Base-by-base conservation (phyloP, 331 rosid genomes). In the Pyracantha coccinea region DNA sequence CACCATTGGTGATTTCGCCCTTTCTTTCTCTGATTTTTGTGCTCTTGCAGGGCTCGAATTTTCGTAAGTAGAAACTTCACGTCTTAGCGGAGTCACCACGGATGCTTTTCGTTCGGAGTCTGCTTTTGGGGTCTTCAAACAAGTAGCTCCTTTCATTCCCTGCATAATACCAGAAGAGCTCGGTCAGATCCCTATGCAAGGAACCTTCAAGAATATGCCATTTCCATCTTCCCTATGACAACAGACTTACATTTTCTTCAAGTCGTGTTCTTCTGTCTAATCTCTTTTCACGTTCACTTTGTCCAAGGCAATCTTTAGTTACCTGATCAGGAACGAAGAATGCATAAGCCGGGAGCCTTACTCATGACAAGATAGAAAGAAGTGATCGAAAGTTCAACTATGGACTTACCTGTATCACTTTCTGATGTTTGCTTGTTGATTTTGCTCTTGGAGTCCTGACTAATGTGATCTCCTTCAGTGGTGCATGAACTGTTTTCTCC, bases 401-500 rank as follows among this genome's bases (percentile, higher is more conserved):
- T 4, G n/a, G 55, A 71, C 80, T 79, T 75, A 90, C 93, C 47
- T 77, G 78, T 71, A 27, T 71, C 66, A 55, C 65, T 35, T 60
- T 71, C 28, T 74, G 80, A 55, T 72, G 77, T 76, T 82, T 84
- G 65, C 80, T 74, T 61, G 65, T 75, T 53, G 79, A 58, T 61
- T 79, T 88, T 77, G 72, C 79, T 54, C 74, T 85, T 44, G 77
- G 88, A 20, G 73, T 74, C 69, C 66, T 58, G 27, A 73, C 73
- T 67, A 75, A 80, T 25, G 75, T 44, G 63, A 84, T 81, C 74
- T 89, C 97, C 75, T 76, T 82, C 69, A 82, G 77, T 12, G 89
- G 88, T 28, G 88, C 53, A 41, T 76, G 65, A 52, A 61, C 69
- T 45, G 84, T 90, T 79, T 87, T 95, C 89, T 88, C 97, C 84